These are phyloP conservation scores for Hansenula sp. DNA, from an alignment of 1,139 yeast genomes.

Conservation along the genomic window DNA sequence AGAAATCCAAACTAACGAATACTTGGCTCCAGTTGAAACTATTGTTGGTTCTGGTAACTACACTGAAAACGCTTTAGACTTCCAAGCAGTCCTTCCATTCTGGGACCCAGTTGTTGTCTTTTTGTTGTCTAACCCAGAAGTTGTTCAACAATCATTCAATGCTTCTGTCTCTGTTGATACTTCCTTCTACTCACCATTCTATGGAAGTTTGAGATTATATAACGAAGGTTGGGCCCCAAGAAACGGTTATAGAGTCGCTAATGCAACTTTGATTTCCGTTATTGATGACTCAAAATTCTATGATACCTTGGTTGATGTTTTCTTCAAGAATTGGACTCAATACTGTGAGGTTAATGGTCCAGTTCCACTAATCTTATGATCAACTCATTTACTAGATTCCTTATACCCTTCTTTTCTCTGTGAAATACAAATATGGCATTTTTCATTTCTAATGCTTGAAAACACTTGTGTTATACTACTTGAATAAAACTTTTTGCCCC, in stretches of 20 bases:
- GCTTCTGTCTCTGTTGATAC: conserved; percentile 35
- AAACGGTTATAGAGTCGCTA: conserved; percentile 28
- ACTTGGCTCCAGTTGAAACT: conserved; percentile 24
- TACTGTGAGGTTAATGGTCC: conserved; percentile 26
- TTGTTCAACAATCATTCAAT: conserved; percentile 26
- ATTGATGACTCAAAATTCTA: conserved; percentile 29
- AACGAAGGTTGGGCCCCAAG: conserved; percentile 33
- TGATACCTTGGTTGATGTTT: conserved; percentile 28
- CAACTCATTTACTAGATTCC: no score
- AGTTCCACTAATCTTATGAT: conserved; percentile 8
- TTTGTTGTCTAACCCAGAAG: conserved; percentile 32
- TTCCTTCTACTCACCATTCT: conserved; percentile 36
- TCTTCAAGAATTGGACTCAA: conserved; percentile 32
- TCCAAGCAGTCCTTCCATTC: conserved; percentile 32
- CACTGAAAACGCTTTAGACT: conserved; percentile 22
- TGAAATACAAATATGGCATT: no score
- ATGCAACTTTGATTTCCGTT: conserved; percentile 31
- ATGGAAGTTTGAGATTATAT: conserved; percentile 33
- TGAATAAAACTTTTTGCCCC: no score
- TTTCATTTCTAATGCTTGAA: no score
- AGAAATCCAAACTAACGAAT: conserved; percentile 18
- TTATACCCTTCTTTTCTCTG: no score
- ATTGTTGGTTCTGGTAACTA: conserved; percentile 33
- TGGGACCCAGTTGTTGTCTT: conserved; percentile 39
- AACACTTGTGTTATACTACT: no score